Base-by-base conservation (phyloP, 805 yeast genomes). In the Hermanozyma aechmeae region DNA sequence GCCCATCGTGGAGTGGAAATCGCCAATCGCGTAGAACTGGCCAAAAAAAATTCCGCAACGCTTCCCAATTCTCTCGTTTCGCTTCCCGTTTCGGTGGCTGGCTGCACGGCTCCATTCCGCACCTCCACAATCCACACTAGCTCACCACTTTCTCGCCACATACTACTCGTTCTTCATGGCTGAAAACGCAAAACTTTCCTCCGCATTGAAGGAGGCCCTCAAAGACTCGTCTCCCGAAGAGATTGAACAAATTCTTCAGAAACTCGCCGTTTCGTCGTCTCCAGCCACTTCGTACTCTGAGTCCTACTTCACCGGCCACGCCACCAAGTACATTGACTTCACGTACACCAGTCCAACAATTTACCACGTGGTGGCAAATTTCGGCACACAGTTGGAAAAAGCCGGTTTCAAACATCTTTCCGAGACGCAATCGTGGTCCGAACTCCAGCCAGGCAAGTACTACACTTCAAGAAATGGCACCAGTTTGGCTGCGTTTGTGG, bases 271-370 rank as follows among this genome's bases (percentile, higher is more conserved):
- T 17, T n/a, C n/a, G n/a, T n/a, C n/a, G n/a, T 7, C 20, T 7
- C 20, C 20, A 10, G 9, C n/a, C n/a, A n/a, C n/a, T n/a, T n/a
- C n/a, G n/a, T 46, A 47, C 31, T 27, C 40, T 17, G 39, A 38
- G n/a, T 35, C 37, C 9, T 51, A 40, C 32, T 53, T 31, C 32
- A 44, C 40, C 15, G 24, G 37, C 14, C 46, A 44, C 31, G 58
- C 62, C 23, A 50, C 70, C n/a, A 62, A 68, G 25, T 82, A 78
- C 54, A 67, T 81, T 34, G 73, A 75, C 38, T 83, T 83, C 60
- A 79, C 85, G 28, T 74, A 76, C 49, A 57, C 64, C 20, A 71
- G 71, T 42, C 94, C 94, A 27, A 82, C 93, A 12, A 75, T 75
- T 23, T 82, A 56, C 59, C 94, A 83, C 48, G 86, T 77, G 15